These are phyloP conservation scores for Aspergillus sp. DNA, from an alignment of 2,329 filamentous ascomycete genomes.

Conservation along the genomic window DNA sequence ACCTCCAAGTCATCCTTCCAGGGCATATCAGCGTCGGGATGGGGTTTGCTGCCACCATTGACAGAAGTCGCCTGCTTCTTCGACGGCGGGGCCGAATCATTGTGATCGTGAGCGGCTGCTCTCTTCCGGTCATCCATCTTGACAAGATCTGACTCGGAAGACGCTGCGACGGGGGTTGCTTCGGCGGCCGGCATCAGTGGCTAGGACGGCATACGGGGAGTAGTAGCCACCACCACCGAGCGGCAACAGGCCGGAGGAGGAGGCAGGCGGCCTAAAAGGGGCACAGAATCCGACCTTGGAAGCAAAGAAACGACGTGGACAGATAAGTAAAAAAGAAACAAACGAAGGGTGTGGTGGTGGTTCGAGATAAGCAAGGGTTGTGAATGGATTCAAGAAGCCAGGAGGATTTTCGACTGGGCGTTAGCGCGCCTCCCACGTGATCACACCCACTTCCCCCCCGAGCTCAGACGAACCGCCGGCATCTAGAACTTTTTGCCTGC, in stretches of 20 bases:
- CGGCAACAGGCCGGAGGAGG: conserved; percentile 25
- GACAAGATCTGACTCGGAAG: conserved; percentile 67
- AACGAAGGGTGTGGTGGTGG: conserved; percentile 9
- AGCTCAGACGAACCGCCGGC: conserved; percentile 11
- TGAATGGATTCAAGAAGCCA: conserved; percentile 16
- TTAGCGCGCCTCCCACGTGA: conserved; percentile 34
- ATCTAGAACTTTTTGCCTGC: conserved; percentile 17
- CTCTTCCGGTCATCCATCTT: conserved; percentile 99
- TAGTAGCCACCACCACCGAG: conserved; percentile 26
- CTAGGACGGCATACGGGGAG: conserved; percentile 36
- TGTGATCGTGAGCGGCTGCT: conserved; percentile 69
- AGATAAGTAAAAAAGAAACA: conserved; percentile 15
- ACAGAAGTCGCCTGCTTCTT: conserved; percentile 75
- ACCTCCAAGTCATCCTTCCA: conserved; percentile 66
- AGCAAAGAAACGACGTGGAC: not conserved
- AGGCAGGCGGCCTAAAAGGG: conserved; percentile 8
- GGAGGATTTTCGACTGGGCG: conserved; percentile 36
- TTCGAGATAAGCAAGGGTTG: conserved; percentile 19
- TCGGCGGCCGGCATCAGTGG: conserved; percentile 84
- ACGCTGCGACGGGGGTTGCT: conserved; percentile 57
- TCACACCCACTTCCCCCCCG: conserved; percentile 21
- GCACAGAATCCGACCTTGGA: conserved; percentile 14
- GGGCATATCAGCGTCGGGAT: conserved; percentile 60
- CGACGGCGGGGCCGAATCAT: conserved; percentile 77
- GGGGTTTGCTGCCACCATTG: conserved; percentile 62